Base-by-base conservation (phyloP, 805 yeast species). In the Candida montana region DNA sequence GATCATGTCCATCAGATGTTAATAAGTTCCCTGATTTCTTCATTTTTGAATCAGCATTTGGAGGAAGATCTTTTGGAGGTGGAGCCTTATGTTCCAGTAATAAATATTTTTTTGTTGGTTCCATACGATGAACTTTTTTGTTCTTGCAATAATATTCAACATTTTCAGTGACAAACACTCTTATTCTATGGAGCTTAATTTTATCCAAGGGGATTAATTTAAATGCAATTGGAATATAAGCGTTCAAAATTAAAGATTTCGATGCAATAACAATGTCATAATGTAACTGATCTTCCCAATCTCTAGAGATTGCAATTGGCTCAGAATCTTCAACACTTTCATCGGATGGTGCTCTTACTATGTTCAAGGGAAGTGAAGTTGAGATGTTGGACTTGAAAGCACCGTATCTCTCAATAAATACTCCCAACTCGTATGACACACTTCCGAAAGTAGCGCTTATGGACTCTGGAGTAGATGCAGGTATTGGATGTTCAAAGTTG, bases 201-300 rank as follows among this genome's bases (percentile, higher is more conserved):
- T 93, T 93, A 35, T 89, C 95, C 36, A 91, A 59, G 1, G 98
- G 98, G 0, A 85, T 79, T 47, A 93, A 74, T 51, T 83, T 71
- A 63, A 93, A 85, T 2, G 90, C 84, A 8, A 93, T 69, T 1
- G 98, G 98, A 39, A 93, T 64, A 52, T 75, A 79, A 2, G 91
- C 80, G 58, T 95, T 89, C 37, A 93, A 69, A 8, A 95, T 81
- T 40, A 93, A 79, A 21, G 89, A 81, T 59, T 91, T 93, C 21
- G 96, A 86, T 2, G 95, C 95, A 40, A 93, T 81, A 16, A 89
- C 79, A 33, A 93, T 88, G 55, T 93, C 97, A 58, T 93, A 93
- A 51, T 81, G 81, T 26, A 93, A 63, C 58, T 85, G 87, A 58
- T 86, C 89, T 60, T 91, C 98, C 99, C 99, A 93, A 50, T 86